Evolutionary conservation across 345 rosid genomes (phyloP).

Genomic region (Excoecaria agallocha): DNA sequence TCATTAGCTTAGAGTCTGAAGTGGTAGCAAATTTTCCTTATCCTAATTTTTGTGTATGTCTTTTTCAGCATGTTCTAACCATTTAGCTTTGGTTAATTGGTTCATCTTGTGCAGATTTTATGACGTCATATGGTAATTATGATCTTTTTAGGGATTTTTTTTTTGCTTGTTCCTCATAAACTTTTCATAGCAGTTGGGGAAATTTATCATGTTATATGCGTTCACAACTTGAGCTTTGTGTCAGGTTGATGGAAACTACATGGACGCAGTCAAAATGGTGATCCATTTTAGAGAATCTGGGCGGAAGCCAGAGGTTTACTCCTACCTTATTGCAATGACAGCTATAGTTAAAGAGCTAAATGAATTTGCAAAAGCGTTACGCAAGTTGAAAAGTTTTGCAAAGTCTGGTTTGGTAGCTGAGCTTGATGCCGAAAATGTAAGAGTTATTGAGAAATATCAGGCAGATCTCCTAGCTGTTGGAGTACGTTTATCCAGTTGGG

Average conservation of each 20-base stretch:
- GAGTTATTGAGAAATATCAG: constrained; percentile 63
- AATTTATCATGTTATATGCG: not conserved
- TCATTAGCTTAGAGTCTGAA: not conserved
- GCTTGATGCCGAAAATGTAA: constrained; percentile 49
- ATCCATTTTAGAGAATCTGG: constrained; percentile 61
- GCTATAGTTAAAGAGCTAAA: constrained; percentile 90
- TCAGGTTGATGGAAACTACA: constrained; percentile 84
- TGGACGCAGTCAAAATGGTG: constrained; percentile 64
- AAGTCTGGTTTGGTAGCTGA: constrained; percentile 57
- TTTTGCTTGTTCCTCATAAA: not conserved
- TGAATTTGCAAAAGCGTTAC: constrained; percentile 66
- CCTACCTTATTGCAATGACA: constrained; percentile 88
- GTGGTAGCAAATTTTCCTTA: not conserved
- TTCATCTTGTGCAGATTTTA: too few relatives aligned
- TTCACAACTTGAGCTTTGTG: constrained; percentile 9
- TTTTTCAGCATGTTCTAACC: not conserved
- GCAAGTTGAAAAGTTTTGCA: constrained; percentile 61
- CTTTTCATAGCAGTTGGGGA: not conserved
- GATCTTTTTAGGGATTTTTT: not conserved
- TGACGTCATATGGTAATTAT: not conserved
- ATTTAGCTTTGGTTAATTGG: not conserved
- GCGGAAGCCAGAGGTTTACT: constrained; percentile 75
- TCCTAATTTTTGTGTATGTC: not conserved
- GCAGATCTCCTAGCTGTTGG: constrained; percentile 69
- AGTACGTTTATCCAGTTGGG: constrained; percentile 61